Percentiles rank a stretch among this genome's conserved stretches.
Evolutionary conservation across 352 stramenopile species (phyloP).

Genomic region (Pythium dissimile): DNA sequence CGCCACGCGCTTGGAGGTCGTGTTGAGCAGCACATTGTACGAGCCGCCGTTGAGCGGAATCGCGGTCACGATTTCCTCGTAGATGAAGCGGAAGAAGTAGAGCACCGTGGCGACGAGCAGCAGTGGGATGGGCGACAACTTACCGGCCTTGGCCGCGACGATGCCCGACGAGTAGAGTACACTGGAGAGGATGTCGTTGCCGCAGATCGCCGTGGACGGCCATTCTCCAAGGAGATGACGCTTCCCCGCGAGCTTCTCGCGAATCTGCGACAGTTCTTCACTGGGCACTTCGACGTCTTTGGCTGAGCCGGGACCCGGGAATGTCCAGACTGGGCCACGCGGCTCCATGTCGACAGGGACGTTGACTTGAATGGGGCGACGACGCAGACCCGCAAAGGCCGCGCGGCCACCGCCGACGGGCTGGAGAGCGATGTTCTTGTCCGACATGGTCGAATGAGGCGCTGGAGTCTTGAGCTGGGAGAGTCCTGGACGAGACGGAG

Average conservation of each 20-base stretch:
- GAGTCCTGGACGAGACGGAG: neutral
- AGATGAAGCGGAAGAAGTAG: constrained; percentile 60
- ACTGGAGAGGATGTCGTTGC: constrained; percentile 80
- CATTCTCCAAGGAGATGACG: constrained; percentile 46
- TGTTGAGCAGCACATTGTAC: constrained; percentile 87
- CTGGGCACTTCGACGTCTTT: constrained; percentile 1
- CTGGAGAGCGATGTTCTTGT: neutral
- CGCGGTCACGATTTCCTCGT: constrained; percentile 75
- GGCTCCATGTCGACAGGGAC: neutral
- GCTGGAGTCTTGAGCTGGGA: neutral
- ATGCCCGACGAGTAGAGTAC: constrained; percentile 51
- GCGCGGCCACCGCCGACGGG: neutral
- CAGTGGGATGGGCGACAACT: constrained; percentile 61
- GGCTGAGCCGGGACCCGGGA: constrained; percentile 3
- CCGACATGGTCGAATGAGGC: neutral
- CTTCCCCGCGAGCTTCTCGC: constrained; percentile 4
- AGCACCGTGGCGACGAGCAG: constrained; percentile 47
- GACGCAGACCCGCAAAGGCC: neutral
- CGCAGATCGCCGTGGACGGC: constrained; percentile 73
- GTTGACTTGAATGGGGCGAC: neutral
- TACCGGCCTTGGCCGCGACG: constrained; percentile 42
- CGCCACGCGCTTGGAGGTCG: constrained; percentile 68
- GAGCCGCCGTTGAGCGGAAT: constrained; percentile 81
- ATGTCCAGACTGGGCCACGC: constrained; percentile 10
- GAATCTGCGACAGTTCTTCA: constrained; percentile 3